Percentiles rank a stretch among this genome's conserved stretches.
These are phyloP conservation scores for Cylindricascospora bacillispora DNA, from an alignment of 1,139 yeast genomes.

Conservation along the genomic window DNA sequence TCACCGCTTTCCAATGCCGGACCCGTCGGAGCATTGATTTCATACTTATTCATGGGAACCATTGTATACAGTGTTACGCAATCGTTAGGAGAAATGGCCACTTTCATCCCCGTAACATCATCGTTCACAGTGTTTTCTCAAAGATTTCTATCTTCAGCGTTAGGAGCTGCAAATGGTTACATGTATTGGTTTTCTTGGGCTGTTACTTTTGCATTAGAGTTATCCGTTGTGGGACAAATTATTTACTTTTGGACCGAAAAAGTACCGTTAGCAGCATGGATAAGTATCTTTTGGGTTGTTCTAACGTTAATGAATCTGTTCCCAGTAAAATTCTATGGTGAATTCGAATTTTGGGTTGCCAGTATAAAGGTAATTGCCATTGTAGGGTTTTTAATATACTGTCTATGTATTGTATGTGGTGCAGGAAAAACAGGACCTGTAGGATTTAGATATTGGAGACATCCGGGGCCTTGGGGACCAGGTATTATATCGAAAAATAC, in stretches of 20 bases:
- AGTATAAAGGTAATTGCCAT: slow-evolving; percentile 59
- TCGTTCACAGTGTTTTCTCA: slow-evolving; percentile 47
- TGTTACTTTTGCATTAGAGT: slow-evolving; percentile 70
- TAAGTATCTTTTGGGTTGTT: slow-evolving; percentile 50
- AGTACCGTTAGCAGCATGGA: slow-evolving; percentile 63
- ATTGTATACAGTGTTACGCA: slow-evolving; percentile 56
- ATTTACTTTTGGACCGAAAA: slow-evolving; percentile 63
- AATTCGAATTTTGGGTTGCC: slow-evolving; percentile 62
- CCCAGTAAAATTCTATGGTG: slow-evolving; percentile 58
- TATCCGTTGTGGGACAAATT: slow-evolving; percentile 72
- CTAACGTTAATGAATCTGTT: slow-evolving; percentile 41
- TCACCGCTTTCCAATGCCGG: slow-evolving; percentile 49
- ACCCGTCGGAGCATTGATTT: slow-evolving; percentile 55
- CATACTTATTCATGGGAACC: slow-evolving; percentile 54
- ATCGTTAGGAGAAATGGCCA: slow-evolving; percentile 66
- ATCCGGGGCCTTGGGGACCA: slow-evolving; percentile 79
- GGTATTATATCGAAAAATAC: slow-evolving; percentile 41
- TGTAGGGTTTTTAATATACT: slow-evolving; percentile 58
- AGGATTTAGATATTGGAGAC: slow-evolving; percentile 83
- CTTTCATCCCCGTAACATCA: slow-evolving; percentile 56
- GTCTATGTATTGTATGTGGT: slow-evolving; percentile 65
- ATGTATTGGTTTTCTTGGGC: slow-evolving; percentile 86
- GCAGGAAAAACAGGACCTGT: slow-evolving; percentile 61
- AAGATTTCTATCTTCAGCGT: slow-evolving; percentile 42
- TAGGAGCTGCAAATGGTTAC: slow-evolving; percentile 78